Percentiles rank a stretch among this genome's conserved stretches.
Evolutionary conservation across 495 filamentous ascomycete species (phyloP).

Genomic region (Patellaria atrata): DNA sequence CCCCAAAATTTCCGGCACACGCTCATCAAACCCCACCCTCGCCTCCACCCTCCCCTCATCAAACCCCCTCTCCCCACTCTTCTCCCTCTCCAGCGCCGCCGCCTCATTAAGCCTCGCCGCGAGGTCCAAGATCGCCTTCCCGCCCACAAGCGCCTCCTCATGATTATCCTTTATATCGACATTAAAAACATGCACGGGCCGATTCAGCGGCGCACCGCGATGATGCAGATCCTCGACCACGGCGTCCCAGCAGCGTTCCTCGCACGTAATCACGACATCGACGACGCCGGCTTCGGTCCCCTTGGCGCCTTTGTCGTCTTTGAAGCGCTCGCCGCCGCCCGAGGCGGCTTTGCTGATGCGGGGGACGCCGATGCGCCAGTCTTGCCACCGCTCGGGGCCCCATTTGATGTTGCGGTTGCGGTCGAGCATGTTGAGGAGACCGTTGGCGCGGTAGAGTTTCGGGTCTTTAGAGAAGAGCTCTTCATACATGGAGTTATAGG

Average conservation of each 20-base stretch:
- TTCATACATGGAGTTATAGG: conserved; percentile 82
- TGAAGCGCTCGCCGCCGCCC: too few relatives aligned
- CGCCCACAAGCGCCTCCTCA: conserved; percentile 84
- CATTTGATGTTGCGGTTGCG: conserved; percentile 85
- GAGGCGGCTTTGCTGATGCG: conserved; percentile 41
- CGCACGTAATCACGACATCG: conserved; percentile 92
- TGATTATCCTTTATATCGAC: conserved; percentile 98
- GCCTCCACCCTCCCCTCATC: conserved; percentile 51
- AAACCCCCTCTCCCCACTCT: conserved; percentile 46
- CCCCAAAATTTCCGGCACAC: conserved; percentile 84
- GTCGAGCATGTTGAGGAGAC: conserved; percentile 87
- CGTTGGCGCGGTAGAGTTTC: conserved; percentile 79
- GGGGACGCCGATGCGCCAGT: conserved; percentile 83
- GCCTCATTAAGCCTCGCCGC: conserved; percentile 75
- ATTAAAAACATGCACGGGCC: conserved; percentile 92
- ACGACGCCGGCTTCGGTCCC: conserved; percentile 85
- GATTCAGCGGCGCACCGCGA: conserved; percentile 68
- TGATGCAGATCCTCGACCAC: conserved; percentile 87
- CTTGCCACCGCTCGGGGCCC: conserved; percentile 95
- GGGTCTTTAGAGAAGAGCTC: conserved; percentile 77
- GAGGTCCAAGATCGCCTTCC: conserved; percentile 82
- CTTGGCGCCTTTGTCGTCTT: conserved; percentile 21
- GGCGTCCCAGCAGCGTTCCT: conserved; percentile 97
- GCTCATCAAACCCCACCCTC: conserved; percentile 73
- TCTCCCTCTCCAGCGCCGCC: conserved; percentile 60